These are phyloP conservation scores for Lactarius evosmus DNA, from an alignment of 768 basidiomycete genomes.

Conservation along the genomic window DNA sequence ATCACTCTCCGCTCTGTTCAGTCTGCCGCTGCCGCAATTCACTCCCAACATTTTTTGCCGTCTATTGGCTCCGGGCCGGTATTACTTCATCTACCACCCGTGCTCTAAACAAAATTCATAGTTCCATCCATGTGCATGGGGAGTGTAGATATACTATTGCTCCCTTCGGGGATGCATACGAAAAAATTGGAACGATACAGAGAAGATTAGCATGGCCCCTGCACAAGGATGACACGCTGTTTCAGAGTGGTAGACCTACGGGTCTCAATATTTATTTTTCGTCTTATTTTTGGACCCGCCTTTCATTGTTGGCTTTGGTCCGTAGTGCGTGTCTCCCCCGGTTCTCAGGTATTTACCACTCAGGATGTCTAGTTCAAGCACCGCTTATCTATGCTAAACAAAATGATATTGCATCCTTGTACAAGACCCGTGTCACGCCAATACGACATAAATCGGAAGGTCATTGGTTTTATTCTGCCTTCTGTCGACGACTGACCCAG, in stretches of 20 bases:
- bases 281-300: background rate
- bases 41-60: background rate
- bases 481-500: no score
- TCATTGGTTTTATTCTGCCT: no score
- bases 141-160: background rate
- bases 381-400: no score
- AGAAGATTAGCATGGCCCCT: conserved; percentile 99
- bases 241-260: conserved; percentile 78
- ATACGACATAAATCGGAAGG: no score
- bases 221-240: conserved; percentile 99
- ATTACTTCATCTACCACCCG: background rate
- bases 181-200: conserved; percentile 99
- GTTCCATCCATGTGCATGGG: background rate
- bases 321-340: no score
- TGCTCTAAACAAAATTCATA: background rate
- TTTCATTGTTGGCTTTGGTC: no score
- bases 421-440: no score
- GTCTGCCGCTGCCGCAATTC: background rate
- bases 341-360: no score
- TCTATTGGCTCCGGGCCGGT: background rate
- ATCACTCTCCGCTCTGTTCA: background rate
- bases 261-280: conserved; percentile 43
- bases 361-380: no score
- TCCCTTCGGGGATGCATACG: conserved; percentile 92
- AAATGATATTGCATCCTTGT: no score